Conservation (phyloP, 768 basidiomycete species). For the Hysterangium stoloniferum region DNA sequence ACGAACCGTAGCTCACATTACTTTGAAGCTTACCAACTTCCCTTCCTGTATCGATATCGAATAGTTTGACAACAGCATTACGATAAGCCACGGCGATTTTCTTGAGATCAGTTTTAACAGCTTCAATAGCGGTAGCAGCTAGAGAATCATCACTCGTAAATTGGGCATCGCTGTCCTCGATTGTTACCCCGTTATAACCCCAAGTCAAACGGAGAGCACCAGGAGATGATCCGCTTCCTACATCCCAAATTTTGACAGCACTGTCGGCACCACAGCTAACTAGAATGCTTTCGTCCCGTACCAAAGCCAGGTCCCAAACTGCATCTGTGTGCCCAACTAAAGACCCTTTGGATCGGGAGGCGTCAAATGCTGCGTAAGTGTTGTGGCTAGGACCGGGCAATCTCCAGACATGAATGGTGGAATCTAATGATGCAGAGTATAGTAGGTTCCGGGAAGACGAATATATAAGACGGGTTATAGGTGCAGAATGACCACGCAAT, state of each 20-base stretch:
- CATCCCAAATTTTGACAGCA: conserved; percentile 89
- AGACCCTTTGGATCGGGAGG: conserved; percentile 64
- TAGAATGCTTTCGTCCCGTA: conserved; percentile 74
- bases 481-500: conserved; percentile 85
- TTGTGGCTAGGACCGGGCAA: conserved; percentile 70
- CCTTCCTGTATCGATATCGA: conserved; percentile 84
- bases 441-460: conserved; percentile 68
- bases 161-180: conserved; percentile 28
- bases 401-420: conserved; percentile 88
- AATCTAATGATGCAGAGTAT: conserved; percentile 90
- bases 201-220: conserved; percentile 68
- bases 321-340: conserved; percentile 93
- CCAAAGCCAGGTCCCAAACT: conserved; percentile 89
- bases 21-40: conserved; percentile 39
- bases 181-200: conserved; percentile 60
- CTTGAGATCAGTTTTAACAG: conserved; percentile 74
- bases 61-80: conserved; percentile 84
- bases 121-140: conserved; percentile 78
- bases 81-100: conserved; percentile 88
- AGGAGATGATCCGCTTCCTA: conserved; percentile 50
- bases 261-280: conserved; percentile 92
- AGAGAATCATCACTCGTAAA: conserved; percentile 40
- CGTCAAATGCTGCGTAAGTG: conserved; percentile 88
- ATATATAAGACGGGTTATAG: conserved; percentile 80
- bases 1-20: conserved; percentile 22